Percentiles rank a stretch among this genome's conserved stretches.
Evolutionary conservation across 2,329 filamentous ascomycete genomes (phyloP).

Genomic region (Scedosporium boydii): DNA sequence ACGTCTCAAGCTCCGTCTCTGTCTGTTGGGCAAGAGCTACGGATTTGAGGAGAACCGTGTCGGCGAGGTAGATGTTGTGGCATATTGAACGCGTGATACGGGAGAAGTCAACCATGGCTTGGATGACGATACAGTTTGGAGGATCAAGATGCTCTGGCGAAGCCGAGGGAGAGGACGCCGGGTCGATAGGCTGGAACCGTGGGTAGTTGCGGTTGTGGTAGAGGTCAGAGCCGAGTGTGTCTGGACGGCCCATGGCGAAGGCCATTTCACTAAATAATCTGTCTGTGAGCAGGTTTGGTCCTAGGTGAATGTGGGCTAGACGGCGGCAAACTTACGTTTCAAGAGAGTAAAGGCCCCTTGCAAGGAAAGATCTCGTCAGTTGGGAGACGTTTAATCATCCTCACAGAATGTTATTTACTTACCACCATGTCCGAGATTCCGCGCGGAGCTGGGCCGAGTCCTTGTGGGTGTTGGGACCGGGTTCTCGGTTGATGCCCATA

Average conservation of each 20-base stretch:
- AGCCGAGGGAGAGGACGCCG: not conserved
- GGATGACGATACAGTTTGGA: slow-evolving; percentile 17
- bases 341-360: not conserved
- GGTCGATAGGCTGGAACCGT: not conserved
- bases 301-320: slow-evolving; percentile 9
- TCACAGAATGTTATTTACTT: slow-evolving; percentile 10
- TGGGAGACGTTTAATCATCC: too few relatives aligned
- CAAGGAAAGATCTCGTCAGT: too few relatives aligned
- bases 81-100: slow-evolving; percentile 16
- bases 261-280: slow-evolving; percentile 26
- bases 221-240: slow-evolving; percentile 35
- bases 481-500: slow-evolving; percentile 36
- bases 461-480: slow-evolving; percentile 17
- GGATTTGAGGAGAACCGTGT: slow-evolving; percentile 11
- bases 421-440: slow-evolving; percentile 37
- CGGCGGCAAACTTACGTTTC: not conserved
- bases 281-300: too few relatives aligned
- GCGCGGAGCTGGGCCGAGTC: slow-evolving; percentile 21
- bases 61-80: slow-evolving; percentile 15
- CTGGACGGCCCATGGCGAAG: slow-evolving; percentile 36
- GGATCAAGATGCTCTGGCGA: slow-evolving; percentile 12
- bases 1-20: slow-evolving; percentile 15
- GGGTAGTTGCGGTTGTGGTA: slow-evolving; percentile 33
- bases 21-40: slow-evolving; percentile 14
- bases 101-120: slow-evolving; percentile 18